Conservation (phyloP, 768 basidiomycete genomes). For the Lyophyllum atratum region DNA sequence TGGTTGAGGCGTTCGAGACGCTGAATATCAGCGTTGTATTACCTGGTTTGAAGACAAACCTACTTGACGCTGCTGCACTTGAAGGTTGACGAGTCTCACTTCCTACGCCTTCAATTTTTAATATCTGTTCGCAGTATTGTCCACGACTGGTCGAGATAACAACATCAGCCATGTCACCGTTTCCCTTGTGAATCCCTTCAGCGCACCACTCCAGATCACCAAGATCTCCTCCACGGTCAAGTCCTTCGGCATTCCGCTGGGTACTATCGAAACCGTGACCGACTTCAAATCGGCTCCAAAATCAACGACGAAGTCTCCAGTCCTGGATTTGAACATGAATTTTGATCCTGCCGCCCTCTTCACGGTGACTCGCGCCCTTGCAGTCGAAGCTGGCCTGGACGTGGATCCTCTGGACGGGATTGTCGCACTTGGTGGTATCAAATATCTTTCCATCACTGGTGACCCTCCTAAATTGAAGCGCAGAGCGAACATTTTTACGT, state of each 20-base stretch:
- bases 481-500: conserved; percentile 58
- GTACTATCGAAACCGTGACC: conserved; percentile 54
- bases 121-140: conserved; percentile 44
- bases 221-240: conserved; percentile 61
- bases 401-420: conserved; percentile 66
- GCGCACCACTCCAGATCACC: conserved; percentile 56
- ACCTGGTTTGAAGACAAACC: conserved; percentile 58
- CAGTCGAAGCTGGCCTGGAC: conserved; percentile 61
- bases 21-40: conserved; percentile 57
- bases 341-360: conserved; percentile 70
- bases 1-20: conserved; percentile 61
- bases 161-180: conserved; percentile 70
- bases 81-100: conserved; percentile 45
- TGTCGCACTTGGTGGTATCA: conserved; percentile 65
- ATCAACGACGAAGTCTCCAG: conserved; percentile 56
- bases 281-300: conserved; percentile 57
- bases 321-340: conserved; percentile 63
- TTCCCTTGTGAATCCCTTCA: conserved; percentile 67
- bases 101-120: not conserved
- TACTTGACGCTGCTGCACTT: conserved; percentile 58
- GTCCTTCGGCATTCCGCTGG: conserved; percentile 61
- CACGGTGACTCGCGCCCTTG: conserved; percentile 67
- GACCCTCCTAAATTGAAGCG: conserved; percentile 28
- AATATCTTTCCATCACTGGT: conserved; percentile 50
- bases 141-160: conserved; percentile 61